phyloP scores from a whole-genome alignment of 2,329 filamentous ascomycete species.

The Macrophomina pseudophaseolina region DNA sequence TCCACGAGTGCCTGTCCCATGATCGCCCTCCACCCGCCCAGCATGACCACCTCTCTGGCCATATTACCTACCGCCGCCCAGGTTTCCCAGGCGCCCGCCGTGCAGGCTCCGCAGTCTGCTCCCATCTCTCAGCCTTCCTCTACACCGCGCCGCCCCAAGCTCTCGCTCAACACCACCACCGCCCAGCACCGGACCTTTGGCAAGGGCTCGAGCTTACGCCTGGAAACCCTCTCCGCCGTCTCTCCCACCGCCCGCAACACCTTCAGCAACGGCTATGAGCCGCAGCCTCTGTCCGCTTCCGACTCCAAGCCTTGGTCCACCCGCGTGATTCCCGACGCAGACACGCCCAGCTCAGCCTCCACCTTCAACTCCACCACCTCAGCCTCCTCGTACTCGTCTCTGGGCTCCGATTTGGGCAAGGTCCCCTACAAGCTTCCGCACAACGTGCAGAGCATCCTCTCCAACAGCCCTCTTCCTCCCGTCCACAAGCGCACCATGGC shows the following conservation, averaged over 20 bases:
- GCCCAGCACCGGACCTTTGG: constrained; percentile 56
- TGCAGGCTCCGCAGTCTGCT: not conserved
- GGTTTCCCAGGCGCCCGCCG: not conserved
- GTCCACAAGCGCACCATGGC: constrained; percentile 46
- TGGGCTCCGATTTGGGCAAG: constrained; percentile 41
- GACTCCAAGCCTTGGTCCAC: constrained; percentile 40
- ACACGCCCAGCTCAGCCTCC: constrained; percentile 45
- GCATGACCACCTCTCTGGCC: constrained; percentile 53
- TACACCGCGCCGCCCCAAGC: constrained; percentile 58
- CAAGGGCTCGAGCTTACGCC: constrained; percentile 58
- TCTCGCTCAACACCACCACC: constrained; percentile 64
- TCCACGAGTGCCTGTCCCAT: constrained; percentile 32
- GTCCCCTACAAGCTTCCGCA: constrained; percentile 54
- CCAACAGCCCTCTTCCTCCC: constrained; percentile 50
- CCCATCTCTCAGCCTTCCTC: not conserved
- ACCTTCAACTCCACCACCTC: constrained; percentile 45
- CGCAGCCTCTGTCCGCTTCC: constrained; percentile 25
- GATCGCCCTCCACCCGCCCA: constrained; percentile 37
- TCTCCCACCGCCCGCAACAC: constrained; percentile 68
- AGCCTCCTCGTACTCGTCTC: constrained; percentile 32
- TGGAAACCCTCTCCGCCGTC: constrained; percentile 59
- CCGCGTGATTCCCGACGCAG: constrained; percentile 30
- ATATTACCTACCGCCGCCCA: constrained; percentile 43
- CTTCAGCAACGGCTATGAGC: constrained; percentile 64
- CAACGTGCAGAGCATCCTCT: constrained; percentile 52